Conservation (phyloP, 805 yeast genomes). For the Trichomonascus vanleenenianus region DNA sequence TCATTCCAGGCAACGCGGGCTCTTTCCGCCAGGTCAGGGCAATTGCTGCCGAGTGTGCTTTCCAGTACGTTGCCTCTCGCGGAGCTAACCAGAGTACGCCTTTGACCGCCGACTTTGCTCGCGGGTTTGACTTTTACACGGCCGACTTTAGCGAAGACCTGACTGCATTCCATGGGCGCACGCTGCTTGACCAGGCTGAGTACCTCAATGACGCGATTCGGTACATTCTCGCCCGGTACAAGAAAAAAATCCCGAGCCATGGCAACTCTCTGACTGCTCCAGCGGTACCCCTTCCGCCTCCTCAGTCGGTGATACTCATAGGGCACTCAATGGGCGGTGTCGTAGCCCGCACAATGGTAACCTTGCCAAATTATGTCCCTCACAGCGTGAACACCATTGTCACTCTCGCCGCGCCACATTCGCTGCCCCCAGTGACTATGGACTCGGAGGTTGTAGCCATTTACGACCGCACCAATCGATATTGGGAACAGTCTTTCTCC, state of each 20-base stretch:
- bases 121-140: conserved; percentile 62
- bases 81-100: conserved; percentile 28
- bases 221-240: conserved; percentile 66
- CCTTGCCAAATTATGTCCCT: conserved; percentile 61
- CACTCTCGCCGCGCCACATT: conserved; percentile 84
- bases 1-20: conserved; percentile 98
- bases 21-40: conserved; percentile 84
- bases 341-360: conserved; percentile 75
- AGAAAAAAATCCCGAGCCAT: not conserved
- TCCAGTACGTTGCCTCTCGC: conserved; percentile 22
- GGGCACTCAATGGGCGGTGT: conserved; percentile 98
- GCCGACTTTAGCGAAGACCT: conserved; percentile 93
- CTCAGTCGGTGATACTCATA: conserved; percentile 63
- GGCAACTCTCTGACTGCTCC: not conserved
- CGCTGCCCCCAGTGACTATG: conserved; percentile 82
- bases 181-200: conserved; percentile 88
- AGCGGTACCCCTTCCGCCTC: conserved; percentile 24
- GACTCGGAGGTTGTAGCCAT: conserved; percentile 76
- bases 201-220: conserved; percentile 77
- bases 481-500: conserved; percentile 64
- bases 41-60: conserved; percentile 75
- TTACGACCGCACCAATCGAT: conserved; percentile 63
- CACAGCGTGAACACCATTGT: conserved; percentile 71
- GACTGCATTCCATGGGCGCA: conserved; percentile 91
- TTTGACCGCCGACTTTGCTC: not conserved